Percentiles rank a stretch among this genome's conserved stretches.
phyloP scores from a whole-genome alignment of 1,284 basidiomycete genomes.

The Sporisorium exsertum region DNA sequence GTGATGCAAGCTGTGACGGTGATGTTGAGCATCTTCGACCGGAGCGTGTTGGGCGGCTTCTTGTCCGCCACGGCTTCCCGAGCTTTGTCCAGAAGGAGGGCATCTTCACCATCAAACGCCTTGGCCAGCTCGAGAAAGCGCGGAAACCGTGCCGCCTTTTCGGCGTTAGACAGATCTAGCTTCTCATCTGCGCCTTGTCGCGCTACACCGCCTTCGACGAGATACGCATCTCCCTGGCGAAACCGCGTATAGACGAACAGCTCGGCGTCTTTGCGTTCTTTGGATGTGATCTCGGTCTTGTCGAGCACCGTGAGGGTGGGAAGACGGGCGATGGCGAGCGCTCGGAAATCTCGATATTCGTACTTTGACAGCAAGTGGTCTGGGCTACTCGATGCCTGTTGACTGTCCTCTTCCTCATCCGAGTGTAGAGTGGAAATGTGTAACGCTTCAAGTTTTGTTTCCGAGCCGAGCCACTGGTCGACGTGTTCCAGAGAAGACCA shows the following conservation, averaged over 20 bases:
- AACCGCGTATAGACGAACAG: constrained; percentile 72
- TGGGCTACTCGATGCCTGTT: neutral
- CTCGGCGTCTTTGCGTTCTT: constrained; percentile 87
- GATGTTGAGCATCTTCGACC: constrained; percentile 38
- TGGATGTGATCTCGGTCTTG: constrained; percentile 76
- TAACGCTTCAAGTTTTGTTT: constrained; percentile 48
- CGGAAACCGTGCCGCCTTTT: constrained; percentile 23
- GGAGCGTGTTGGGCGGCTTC: constrained; percentile 19
- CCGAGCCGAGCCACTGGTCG: constrained; percentile 76
- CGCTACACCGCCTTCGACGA: constrained; percentile 17
- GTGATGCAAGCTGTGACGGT: constrained; percentile 6
- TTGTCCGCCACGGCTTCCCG: neutral
- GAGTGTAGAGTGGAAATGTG: constrained; percentile 18
- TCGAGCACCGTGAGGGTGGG: constrained; percentile 78
- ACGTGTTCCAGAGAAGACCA: constrained; percentile 82
- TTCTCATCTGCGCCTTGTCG: neutral
- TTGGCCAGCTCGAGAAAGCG: constrained; percentile 29
- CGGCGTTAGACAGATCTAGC: neutral
- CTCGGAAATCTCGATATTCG: constrained; percentile 73
- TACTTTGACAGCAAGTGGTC: constrained; percentile 30
- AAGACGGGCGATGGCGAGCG: constrained; percentile 80
- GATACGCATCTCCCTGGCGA: constrained; percentile 26
- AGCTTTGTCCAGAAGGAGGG: too few species aligned
- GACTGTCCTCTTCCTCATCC: neutral
- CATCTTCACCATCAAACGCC: constrained; percentile 22